Percentiles rank a stretch among this genome's conserved stretches.
phyloP scores from a whole-genome alignment of 345 rosid genomes.

The Bruguiera parviflora region DNA sequence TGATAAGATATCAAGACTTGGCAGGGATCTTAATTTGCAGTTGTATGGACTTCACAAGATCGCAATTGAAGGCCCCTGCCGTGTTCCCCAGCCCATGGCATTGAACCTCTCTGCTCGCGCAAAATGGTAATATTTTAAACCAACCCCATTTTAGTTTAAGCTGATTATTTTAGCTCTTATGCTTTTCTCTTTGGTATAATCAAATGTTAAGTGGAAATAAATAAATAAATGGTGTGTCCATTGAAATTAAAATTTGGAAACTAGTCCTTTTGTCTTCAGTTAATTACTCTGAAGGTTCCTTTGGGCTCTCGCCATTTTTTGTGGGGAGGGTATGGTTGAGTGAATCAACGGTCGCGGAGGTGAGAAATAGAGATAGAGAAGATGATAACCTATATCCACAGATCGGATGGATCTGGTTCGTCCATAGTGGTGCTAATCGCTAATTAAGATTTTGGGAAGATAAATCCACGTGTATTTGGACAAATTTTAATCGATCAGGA shows the following conservation, averaged over 20 bases:
- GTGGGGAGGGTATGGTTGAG: background rate
- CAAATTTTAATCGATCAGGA: no score
- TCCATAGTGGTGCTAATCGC: background rate
- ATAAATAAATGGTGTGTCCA: background rate
- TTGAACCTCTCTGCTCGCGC: conserved; percentile 49
- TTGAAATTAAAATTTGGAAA: background rate
- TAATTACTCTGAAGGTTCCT: background rate
- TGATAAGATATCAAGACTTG: conserved; percentile 17
- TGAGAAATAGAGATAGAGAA: background rate
- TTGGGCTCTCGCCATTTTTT: background rate
- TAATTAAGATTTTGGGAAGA: background rate
- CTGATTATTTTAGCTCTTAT: background rate
- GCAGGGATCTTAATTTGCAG: conserved; percentile 25
- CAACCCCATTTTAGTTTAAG: background rate
- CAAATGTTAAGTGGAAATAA: background rate
- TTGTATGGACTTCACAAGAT: conserved; percentile 52
- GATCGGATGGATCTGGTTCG: background rate
- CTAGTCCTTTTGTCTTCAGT: no score
- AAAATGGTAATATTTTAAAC: conserved; percentile 35
- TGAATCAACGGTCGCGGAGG: background rate
- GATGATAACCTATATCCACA: background rate
- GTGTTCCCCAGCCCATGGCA: conserved; percentile 39
- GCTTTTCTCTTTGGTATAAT: background rate
- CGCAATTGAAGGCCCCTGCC: conserved; percentile 54
- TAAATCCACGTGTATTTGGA: no score